A percentile compares a stretch with the other conserved stretches of the same genome.
These are phyloP conservation scores for Verbena officinalis DNA, from an alignment of 257 asterid species.

Conservation along the genomic window DNA sequence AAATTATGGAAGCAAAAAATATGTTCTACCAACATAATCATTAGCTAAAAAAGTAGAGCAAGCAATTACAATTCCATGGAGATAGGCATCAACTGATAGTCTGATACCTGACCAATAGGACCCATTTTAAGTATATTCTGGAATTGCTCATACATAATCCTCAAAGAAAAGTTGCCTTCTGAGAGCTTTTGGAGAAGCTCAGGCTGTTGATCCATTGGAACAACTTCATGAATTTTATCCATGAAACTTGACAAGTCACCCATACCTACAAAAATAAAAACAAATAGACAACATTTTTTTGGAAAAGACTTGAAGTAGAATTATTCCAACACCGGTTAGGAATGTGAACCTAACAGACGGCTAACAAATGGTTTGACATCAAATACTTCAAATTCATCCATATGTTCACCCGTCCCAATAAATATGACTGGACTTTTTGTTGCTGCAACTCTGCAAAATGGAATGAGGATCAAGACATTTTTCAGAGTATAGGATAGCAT, in stretches of 20 bases:
- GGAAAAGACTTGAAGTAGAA: slow-evolving; percentile 4
- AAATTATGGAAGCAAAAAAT: no score
- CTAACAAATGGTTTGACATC: slow-evolving; percentile 98
- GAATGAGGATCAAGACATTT: slow-evolving; percentile 15
- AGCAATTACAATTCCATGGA: no score
- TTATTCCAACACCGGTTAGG: slow-evolving; percentile 8
- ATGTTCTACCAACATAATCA: no score
- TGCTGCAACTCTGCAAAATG: slow-evolving; percentile 86
- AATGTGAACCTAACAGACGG: slow-evolving; percentile 84
- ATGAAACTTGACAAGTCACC: slow-evolving; percentile 99
- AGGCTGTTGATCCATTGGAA: slow-evolving; percentile 99
- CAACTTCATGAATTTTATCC: slow-evolving; percentile 96
- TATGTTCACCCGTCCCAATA: slow-evolving; percentile 97
- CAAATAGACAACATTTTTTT: not conserved
- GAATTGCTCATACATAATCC: slow-evolving; percentile 93
- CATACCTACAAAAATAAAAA: slow-evolving; percentile 56
- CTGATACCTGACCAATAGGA: slow-evolving; percentile 97
- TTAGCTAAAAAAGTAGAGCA: no score
- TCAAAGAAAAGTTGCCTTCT: slow-evolving; percentile 86
- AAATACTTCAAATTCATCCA: slow-evolving; percentile 96
- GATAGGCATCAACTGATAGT: no score
- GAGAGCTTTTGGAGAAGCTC: slow-evolving; percentile 97
- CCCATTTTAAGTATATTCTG: slow-evolving; percentile 94
- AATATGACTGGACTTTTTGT: slow-evolving; percentile 95
- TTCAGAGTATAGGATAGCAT: slow-evolving; percentile 15